These are phyloP conservation scores for Phaeoacremonium minimum DNA, from an alignment of 2,329 filamentous ascomycete species.

Conservation along the genomic window DNA sequence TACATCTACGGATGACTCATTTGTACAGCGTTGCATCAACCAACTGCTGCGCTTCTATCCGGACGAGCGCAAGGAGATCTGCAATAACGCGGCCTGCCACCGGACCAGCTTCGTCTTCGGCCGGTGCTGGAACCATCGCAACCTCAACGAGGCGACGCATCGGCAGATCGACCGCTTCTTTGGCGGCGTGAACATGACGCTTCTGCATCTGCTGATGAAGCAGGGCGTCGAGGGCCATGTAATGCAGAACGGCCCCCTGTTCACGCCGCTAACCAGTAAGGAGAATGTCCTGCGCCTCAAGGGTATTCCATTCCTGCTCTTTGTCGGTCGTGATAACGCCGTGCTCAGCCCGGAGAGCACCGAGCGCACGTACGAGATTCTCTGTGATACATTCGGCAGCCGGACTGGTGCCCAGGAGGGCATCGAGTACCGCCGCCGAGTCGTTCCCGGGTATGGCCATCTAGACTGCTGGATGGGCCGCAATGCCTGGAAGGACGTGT, in stretches of 20 bases:
- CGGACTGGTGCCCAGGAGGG: conserved; percentile 16
- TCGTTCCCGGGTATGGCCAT: conserved; percentile 56
- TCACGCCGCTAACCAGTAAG: conserved; percentile 39
- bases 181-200: conserved; percentile 56
- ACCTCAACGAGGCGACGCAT: conserved; percentile 64
- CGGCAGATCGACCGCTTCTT: conserved; percentile 57
- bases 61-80: conserved; percentile 49
- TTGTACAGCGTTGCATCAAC: conserved; percentile 47
- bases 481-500: conserved; percentile 55
- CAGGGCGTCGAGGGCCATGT: conserved; percentile 48
- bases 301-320: conserved; percentile 51
- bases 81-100: conserved; percentile 58
- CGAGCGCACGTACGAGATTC: conserved; percentile 45
- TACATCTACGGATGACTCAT: conserved; percentile 38
- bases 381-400: conserved; percentile 47
- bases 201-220: conserved; percentile 51
- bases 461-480: conserved; percentile 60
- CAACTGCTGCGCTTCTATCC: conserved; percentile 56
- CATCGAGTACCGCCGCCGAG: conserved; percentile 43
- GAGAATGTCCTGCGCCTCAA: conserved; percentile 45
- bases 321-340: conserved; percentile 51
- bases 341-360: conserved; percentile 51
- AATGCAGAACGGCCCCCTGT: conserved; percentile 46
- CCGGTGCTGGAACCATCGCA: conserved; percentile 59
- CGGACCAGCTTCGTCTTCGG: conserved; percentile 57